Base-by-base conservation (phyloP, 108 stramenopile genomes). In the Poteriospumella lacustris region DNA sequence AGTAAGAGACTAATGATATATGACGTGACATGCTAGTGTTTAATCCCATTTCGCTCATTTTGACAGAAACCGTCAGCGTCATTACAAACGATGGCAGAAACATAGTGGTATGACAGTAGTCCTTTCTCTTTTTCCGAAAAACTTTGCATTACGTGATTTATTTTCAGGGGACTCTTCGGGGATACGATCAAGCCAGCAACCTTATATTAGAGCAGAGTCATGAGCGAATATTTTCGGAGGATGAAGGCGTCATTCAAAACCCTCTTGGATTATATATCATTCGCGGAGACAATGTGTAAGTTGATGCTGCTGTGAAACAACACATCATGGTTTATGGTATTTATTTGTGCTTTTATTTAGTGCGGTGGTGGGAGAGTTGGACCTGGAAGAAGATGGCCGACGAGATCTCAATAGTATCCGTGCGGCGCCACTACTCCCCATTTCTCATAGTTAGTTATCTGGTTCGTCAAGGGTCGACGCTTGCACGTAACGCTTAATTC, bases 111-210 rank as follows among this genome's bases (percentile, higher is more conserved):
- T 39, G 9, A 3, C 1, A 19, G 60, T 3, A 68, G 1, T 33
- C 2, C 31, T 2, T 34, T 1, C 68, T 68, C 1, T 39, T 68
- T 1, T 68, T 1, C 28, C 47, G 42, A 44, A 47, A 44, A 33
- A n/a, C n/a, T 15, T 12, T 34, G 24, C 41, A 44, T 2, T 44
- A 1, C 43, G 1, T 5, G 1, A 2, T 1, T 1, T 31, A 1
- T 3, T 12, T 76, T 1, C 79, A 83, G 82, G 84, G 85, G 42
- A 68, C 52, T 31, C 44, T 85, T 5, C 76, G 77, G 47, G 85
- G 85, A 3, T 84, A 79, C 43, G 85, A 85, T 44, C 85, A 85
- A 68, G 81, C 85, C 56, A 85, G 68, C 79, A 86, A 86, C 80
- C 44, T 86, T 12, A 80, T 86, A 60, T 43, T 86, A 75, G 84